phyloP scores from a whole-genome alignment of 78 protist species.

The Abeoforma whisleri region DNA sequence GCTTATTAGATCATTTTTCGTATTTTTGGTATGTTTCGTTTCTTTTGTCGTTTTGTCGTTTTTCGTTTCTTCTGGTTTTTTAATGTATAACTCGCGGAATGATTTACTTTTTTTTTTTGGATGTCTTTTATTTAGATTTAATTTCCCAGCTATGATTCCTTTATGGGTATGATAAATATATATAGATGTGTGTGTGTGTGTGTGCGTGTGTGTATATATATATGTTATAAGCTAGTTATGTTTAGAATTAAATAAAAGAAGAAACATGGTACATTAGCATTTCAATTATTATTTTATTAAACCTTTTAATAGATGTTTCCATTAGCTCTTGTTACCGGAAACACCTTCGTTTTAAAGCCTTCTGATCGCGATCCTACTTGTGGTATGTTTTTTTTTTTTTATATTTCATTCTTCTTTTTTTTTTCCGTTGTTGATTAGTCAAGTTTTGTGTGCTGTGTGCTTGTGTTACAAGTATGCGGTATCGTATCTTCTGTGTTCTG shows the following conservation, averaged over 20 bases:
- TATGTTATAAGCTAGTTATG: no score
- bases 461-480: background rate
- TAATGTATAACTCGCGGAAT: no score
- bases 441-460: background rate
- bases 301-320: slow-evolving; percentile 75
- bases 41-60: no score
- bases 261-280: no score
- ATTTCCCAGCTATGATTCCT: slow-evolving; percentile 93
- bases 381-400: background rate
- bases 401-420: no score
- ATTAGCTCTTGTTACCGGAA: slow-evolving; percentile 82
- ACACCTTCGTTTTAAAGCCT: slow-evolving; percentile 87
- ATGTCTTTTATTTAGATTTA: no score
- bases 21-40: no score
- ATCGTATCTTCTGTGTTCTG: background rate
- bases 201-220: no score
- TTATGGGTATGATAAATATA: slow-evolving; percentile 61
- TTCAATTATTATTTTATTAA: background rate
- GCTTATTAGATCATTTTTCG: no score
- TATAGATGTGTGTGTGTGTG: no score
- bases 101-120: no score
- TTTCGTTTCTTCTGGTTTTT: no score
- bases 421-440: background rate
- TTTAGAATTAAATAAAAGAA: background rate
- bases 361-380: slow-evolving; percentile 81